phyloP scores from a whole-genome alignment of 768 basidiomycete genomes.

The Bullera alba region DNA sequence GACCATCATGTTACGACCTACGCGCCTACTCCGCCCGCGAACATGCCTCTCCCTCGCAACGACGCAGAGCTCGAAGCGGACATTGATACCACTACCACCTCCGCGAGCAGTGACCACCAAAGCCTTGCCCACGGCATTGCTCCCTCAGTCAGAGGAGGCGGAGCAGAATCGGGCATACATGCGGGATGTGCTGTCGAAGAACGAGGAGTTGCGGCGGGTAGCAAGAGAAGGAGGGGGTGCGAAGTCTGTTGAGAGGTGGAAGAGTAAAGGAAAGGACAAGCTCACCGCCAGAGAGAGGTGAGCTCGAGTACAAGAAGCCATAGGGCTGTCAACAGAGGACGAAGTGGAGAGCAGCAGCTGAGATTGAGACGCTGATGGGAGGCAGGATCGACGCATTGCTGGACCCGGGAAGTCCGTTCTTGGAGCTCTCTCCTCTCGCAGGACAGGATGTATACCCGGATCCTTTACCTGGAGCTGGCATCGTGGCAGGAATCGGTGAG shows the following conservation, averaged over 20 bases:
- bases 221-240: constrained; percentile 34
- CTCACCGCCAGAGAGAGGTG: constrained; percentile 30
- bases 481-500: constrained; percentile 65
- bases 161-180: constrained; percentile 18
- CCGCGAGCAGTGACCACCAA: constrained; percentile 15
- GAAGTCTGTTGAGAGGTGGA: constrained; percentile 27
- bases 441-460: constrained; percentile 77
- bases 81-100: constrained; percentile 31
- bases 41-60: too few relatives aligned
- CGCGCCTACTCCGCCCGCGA: too few relatives aligned
- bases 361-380: not conserved
- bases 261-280: constrained; percentile 26
- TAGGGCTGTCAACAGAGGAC: not conserved
- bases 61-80: constrained; percentile 6
- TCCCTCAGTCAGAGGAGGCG: constrained; percentile 17
- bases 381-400: constrained; percentile 63
- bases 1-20: too few relatives aligned
- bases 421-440: constrained; percentile 79
- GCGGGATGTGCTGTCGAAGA: constrained; percentile 5
- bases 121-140: constrained; percentile 19
- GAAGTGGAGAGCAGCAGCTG: not conserved
- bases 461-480: constrained; percentile 73
- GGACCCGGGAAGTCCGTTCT: constrained; percentile 79
- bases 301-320: not conserved
- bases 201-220: constrained; percentile 12